A percentile compares a stretch with the other conserved stretches of the same genome.
Evolutionary conservation across 306 rosid genomes (phyloP).

Genomic region (Prunus padus): DNA sequence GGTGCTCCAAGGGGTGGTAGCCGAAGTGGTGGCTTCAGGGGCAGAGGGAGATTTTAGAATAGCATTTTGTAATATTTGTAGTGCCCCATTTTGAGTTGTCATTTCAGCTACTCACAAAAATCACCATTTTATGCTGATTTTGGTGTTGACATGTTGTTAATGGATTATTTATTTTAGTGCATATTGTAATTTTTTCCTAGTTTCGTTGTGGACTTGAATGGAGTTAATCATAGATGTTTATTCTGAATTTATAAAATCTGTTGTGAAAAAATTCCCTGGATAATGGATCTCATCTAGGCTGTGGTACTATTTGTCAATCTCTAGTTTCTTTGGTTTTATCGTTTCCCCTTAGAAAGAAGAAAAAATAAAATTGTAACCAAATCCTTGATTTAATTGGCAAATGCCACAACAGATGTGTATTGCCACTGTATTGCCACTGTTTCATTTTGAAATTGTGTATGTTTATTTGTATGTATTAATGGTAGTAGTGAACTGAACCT

Average conservation of each 20-base stretch:
- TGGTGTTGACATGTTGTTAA: slow-evolving; percentile 7
- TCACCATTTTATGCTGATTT: slow-evolving; percentile 21
- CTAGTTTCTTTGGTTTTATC: no score
- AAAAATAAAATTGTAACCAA: no score
- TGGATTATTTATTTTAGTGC: slow-evolving; percentile 27
- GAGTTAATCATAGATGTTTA: not conserved
- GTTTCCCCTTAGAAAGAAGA: no score
- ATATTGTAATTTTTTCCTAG: slow-evolving; percentile 12
- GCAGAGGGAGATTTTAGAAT: slow-evolving; percentile 72
- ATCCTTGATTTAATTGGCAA: no score
- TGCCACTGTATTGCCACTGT: no score
- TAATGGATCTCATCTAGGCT: no score
- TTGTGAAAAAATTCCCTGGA: not conserved
- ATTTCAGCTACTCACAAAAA: slow-evolving; percentile 7
- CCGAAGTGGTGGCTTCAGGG: slow-evolving; percentile 83
- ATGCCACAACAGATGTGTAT: no score
- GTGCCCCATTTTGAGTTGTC: slow-evolving; percentile 31
- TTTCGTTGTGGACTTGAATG: not conserved
- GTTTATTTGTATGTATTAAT: no score
- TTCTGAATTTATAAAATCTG: not conserved
- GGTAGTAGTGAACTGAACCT: no score
- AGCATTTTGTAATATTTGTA: slow-evolving; percentile 27
- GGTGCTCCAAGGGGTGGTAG: slow-evolving; percentile 77
- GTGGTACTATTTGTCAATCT: no score
- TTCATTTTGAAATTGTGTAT: no score